A percentile compares a stretch with the other conserved stretches of the same genome.
These are phyloP conservation scores for Penicillium palitans DNA, from an alignment of 2,329 filamentous ascomycete species.

Conservation along the genomic window DNA sequence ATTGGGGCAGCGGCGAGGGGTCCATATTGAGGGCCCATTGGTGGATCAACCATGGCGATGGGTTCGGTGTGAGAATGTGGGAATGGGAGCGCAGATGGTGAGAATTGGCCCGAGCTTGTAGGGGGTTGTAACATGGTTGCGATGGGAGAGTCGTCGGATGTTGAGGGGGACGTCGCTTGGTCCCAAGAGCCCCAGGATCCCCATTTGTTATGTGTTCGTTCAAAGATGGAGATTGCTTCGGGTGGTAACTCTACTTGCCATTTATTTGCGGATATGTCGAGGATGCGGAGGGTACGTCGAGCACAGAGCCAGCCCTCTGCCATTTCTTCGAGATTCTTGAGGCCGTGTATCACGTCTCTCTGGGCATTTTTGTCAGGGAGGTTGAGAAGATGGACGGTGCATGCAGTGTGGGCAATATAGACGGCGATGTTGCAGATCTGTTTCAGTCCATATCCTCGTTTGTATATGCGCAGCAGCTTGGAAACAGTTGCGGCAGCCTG, in stretches of 20 bases:
- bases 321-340: conserved; percentile 92
- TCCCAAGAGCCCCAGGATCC: conserved; percentile 63
- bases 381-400: conserved; percentile 91
- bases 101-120: conserved; percentile 21
- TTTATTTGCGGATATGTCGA: conserved; percentile 81
- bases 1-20: conserved; percentile 13
- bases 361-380: conserved; percentile 88
- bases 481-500: conserved; percentile 87
- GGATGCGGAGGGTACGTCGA: conserved; percentile 76
- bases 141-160: conserved; percentile 29
- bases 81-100: conserved; percentile 13
- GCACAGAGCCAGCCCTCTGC: conserved; percentile 93
- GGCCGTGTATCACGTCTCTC: conserved; percentile 84
- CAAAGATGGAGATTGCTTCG: conserved; percentile 75
- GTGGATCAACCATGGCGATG: conserved; percentile 11
- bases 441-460: conserved; percentile 82
- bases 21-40: conserved; percentile 20
- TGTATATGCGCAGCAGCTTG: conserved; percentile 91
- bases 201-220: conserved; percentile 76
- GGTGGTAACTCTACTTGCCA: conserved; percentile 87
- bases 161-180: conserved; percentile 35
- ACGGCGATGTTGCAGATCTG: conserved; percentile 97
- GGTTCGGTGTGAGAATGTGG: conserved; percentile 10
- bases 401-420: conserved; percentile 92
- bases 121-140: conserved; percentile 18